phyloP scores from a whole-genome alignment of 176 grass and related monocot species.

The Juncus effusus region DNA sequence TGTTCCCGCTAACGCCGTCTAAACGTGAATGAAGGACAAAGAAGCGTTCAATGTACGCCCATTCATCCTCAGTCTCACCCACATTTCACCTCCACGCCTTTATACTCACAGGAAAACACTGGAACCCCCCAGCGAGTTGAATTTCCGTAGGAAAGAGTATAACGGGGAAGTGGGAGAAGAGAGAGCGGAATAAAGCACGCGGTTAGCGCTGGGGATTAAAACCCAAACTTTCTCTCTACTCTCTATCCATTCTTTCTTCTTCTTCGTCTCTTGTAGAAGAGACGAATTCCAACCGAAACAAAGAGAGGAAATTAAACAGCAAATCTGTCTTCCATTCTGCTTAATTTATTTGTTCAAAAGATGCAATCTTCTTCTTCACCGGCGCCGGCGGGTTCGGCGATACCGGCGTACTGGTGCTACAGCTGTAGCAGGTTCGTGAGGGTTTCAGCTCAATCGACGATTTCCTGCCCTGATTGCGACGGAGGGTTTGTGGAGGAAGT shows the following conservation, averaged over 20 bases:
- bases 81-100: not conserved
- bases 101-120: not conserved
- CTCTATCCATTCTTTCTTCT: not conserved
- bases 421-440: conserved; percentile 82
- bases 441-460: conserved; percentile 23
- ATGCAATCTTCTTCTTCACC: not conserved
- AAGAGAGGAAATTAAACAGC: conserved; percentile 3
- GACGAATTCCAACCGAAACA: conserved; percentile 6
- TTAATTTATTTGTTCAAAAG: conserved; percentile 27
- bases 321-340: not conserved
- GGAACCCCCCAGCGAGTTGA: not conserved
- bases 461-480: conserved; percentile 70
- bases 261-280: conserved; percentile 20
- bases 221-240: not conserved
- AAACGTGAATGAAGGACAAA: conserved; percentile 1
- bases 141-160: not conserved
- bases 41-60: conserved; percentile 26
- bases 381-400: conserved; percentile 9
- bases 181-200: conserved; percentile 20
- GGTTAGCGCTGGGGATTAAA: conserved; percentile 29
- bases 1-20: too few relatives aligned
- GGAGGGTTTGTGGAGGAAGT: conserved; percentile 97
- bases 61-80: not conserved
- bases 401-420: conserved; percentile 94
- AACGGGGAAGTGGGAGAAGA: not conserved